Evolutionary conservation across 2,329 filamentous ascomycete species (phyloP).

Genomic region (Stemphylium lycopersici): DNA sequence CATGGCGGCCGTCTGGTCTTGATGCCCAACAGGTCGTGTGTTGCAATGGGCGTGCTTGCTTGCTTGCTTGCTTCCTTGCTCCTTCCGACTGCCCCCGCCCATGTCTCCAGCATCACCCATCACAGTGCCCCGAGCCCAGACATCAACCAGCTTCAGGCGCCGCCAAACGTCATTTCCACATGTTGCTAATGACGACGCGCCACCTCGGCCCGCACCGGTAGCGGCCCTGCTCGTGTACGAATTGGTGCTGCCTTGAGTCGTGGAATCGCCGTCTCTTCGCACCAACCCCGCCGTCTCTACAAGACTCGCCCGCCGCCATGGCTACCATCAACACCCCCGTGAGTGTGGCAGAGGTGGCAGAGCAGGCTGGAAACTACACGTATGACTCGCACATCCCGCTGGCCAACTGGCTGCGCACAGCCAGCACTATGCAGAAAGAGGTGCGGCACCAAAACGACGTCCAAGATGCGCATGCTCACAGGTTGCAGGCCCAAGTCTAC

Average conservation of each 20-base stretch:
- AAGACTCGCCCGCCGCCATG: conserved; percentile 27
- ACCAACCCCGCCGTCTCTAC: conserved; percentile 13
- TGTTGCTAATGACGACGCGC: conserved; percentile 40
- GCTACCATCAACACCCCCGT: conserved; percentile 58
- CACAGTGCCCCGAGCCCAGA: conserved; percentile 29
- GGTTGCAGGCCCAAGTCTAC: conserved; percentile 76
- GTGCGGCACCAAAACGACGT: conserved; percentile 55
- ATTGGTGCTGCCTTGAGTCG: conserved; percentile 9
- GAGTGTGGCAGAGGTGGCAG: conserved; percentile 77
- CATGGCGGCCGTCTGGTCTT: not conserved
- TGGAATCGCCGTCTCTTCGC: not conserved
- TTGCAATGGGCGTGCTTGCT: conserved; percentile 4
- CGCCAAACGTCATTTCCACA: conserved; percentile 16
- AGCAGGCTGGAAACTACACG: conserved; percentile 77
- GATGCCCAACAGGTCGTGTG: conserved; percentile 20
- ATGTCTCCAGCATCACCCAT: conserved; percentile 27
- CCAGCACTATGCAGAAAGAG: conserved; percentile 79
- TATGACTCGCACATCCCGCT: conserved; percentile 80
- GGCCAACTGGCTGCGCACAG: conserved; percentile 81
- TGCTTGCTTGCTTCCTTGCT: too few relatives aligned
- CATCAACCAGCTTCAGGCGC: conserved; percentile 21
- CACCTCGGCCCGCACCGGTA: conserved; percentile 29
- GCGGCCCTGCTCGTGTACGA: conserved; percentile 13
- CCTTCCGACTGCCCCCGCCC: conserved; percentile 41
- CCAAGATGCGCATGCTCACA: conserved; percentile 20